Evolutionary conservation across 768 basidiomycete genomes (phyloP), one percentile per base, ranked within the genome.

Genomic region (Hortiboletus flavorubellus): DNA sequence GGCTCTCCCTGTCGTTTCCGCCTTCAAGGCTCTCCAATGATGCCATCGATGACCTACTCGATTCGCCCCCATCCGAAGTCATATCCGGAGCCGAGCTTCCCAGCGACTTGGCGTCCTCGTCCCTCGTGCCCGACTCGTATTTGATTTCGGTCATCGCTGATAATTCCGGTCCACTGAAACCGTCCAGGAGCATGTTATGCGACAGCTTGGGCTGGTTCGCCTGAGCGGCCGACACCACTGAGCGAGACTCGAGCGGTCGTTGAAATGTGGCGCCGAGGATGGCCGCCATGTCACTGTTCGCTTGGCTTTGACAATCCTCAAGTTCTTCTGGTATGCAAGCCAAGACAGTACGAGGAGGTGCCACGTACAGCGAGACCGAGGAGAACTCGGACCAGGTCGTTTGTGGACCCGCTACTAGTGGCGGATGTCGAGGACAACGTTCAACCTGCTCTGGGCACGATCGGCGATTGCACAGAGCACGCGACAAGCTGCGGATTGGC

Each of bases 361-460:
- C 38, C 12, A 57, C 62, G 41, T 66, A 70, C 21, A 49, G 55
- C 39, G 51, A 47, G 8, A 53, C 60, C 4, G 59, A 58, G 8
- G 67, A 53, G 46, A 72, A 70, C 49, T 65, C 60, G 45, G 69
- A 71, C 69, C 68, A 68, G 18, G 70, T 72, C 38, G 69, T 66
- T 43, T 59, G 64, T 11, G 58, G 59, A 18, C 12, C 49, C 11
- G 46, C 26, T 23, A 9, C 39, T 4, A 43, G 39, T 2, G 55
- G 30, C 5, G 41, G 29, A 21, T 37, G 30, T 46, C 43, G 59
- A 33, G 30, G 34, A 16, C 34, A 16, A 15, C n/a, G 45, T 16
- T 39, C 38, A 14, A n/a, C 26, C 41, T 43, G 56, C 18, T 48
- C 55, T 11, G 55, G 44, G 26, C 50, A 31, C 6, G 56, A 48